Evolutionary conservation across 495 filamentous ascomycete genomes (phyloP), one percentile per base, ranked within the genome.

Genomic region (Durotheca rogersii): DNA sequence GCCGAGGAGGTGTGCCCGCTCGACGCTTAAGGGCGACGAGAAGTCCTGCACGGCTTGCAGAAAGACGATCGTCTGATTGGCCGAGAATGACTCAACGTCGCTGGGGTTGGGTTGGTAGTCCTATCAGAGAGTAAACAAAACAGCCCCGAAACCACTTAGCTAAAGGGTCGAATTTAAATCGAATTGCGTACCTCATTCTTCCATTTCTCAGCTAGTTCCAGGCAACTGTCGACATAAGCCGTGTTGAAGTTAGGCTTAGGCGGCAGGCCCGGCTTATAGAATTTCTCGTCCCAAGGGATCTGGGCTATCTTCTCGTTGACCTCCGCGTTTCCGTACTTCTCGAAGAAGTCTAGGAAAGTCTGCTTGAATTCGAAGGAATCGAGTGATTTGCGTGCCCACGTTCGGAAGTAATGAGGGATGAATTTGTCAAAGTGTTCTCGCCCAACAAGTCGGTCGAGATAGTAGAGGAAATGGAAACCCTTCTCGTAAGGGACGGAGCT

Each of bases 361-460:
- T 84, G 74, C 69, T 89, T 93, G 78, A 98, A 98, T 46, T 98
- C 90, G 51, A 84, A 90, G 0, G 89, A 94, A 60, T 95, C 89
- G 6, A 98, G 76, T 3, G 89, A 95, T 59, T 87, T 89, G 47
- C 78, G 74, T 27, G 84, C 77, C 75, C 83, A 96, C 9, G 71
- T 84, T n/a, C 74, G 83, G 66, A 96, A 96, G 68, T 96, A 96
- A 66, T 95, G 81, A 27, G 91, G 90, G 56, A 98, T 96, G 70
- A 95, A 98, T 52, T 81, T 84, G 74, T 96, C 85, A 70, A 90
- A 98, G 61, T 88, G 86, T 31, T 83, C 74, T 56, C 87, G 85
- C n/a, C 90, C 89, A 1, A 98, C 74, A 7, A 93, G 75, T 20
- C 82, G 84, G 53, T 98, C 93, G 6, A 98, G 78, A 54, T 88